Evolutionary conservation across 192 early-diverging fungal species (phyloP).

Genomic region (Coemansia sp.): DNA sequence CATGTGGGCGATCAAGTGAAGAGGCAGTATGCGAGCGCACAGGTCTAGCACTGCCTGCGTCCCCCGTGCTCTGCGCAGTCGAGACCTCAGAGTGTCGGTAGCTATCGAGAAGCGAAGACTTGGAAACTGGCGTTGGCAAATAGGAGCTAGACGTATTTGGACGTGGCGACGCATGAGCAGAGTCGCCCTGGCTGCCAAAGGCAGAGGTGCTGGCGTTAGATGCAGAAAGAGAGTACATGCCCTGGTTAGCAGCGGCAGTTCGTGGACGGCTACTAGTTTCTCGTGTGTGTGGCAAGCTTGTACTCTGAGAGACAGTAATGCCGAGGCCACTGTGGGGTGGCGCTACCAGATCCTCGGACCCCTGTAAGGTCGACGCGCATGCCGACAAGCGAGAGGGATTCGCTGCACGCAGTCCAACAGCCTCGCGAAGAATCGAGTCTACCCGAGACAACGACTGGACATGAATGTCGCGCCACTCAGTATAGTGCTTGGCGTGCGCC

Average conservation of each 20-base stretch:
- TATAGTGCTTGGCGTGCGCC: constrained; percentile 12
- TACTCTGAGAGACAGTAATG: constrained; percentile 18
- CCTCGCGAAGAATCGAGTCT: constrained; percentile 54
- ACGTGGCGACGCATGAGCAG: constrained; percentile 10
- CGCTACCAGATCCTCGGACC: background rate
- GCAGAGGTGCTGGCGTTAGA: constrained; percentile 4
- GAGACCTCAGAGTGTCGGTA: background rate
- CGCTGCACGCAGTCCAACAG: constrained; percentile 31
- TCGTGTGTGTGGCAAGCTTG: constrained; percentile 1
- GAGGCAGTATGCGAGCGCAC: constrained; percentile 8
- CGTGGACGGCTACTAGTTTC: background rate
- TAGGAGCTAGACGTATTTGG: constrained; percentile 34
- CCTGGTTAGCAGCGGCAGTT: constrained; percentile 1
- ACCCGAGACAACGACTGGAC: constrained; percentile 51
- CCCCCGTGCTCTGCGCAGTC: background rate
- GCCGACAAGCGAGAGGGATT: constrained; percentile 20
- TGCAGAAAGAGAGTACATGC: constrained; percentile 7
- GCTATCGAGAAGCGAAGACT: background rate
- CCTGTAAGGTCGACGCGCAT: constrained; percentile 2
- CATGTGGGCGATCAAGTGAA: background rate
- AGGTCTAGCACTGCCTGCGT: background rate
- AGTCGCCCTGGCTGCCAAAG: background rate
- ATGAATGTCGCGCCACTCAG: constrained; percentile 55
- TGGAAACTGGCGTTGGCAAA: background rate
- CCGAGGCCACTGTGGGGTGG: constrained; percentile 31